Evolutionary conservation across 768 basidiomycete genomes (phyloP).

Genomic region (Naganishia onofrii): DNA sequence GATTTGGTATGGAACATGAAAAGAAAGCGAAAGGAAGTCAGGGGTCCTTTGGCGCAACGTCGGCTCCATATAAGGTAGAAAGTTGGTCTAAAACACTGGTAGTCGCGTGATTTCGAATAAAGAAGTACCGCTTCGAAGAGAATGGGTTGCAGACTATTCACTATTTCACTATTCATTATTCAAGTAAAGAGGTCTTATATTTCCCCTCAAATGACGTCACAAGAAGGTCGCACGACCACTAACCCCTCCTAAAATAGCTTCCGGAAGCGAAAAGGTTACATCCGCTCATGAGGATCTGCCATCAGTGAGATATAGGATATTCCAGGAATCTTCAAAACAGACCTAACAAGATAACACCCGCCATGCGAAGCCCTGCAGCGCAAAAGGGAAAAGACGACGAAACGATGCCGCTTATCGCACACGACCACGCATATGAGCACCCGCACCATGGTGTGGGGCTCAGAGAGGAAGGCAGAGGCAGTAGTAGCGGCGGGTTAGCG

Average conservation of each 20-base stretch:
- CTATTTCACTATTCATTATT: too few relatives aligned
- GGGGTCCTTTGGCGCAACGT: too few relatives aligned
- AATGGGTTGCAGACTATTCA: too few relatives aligned
- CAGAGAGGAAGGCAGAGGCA: background rate
- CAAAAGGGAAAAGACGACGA: background rate
- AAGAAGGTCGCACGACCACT: background rate
- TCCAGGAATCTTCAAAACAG: background rate
- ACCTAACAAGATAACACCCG: too few relatives aligned
- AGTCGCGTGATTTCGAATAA: too few relatives aligned
- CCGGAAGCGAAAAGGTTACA: background rate
- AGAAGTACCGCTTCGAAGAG: too few relatives aligned
- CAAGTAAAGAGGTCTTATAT: too few relatives aligned
- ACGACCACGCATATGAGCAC: constrained; percentile 22
- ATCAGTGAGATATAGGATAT: background rate
- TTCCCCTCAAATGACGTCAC: background rate
- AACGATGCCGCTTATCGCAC: constrained; percentile 5
- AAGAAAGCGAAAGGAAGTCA: too few relatives aligned
- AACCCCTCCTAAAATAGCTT: background rate
- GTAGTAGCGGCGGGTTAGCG: background rate
- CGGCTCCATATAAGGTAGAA: too few relatives aligned
- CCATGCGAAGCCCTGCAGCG: too few relatives aligned
- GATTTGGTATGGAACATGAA: too few relatives aligned
- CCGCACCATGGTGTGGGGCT: constrained; percentile 11
- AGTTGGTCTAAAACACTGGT: too few relatives aligned
- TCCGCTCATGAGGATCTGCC: background rate